These are phyloP conservation scores for Fistulinella prunicolor DNA, from an alignment of 768 basidiomycete genomes.

Conservation along the genomic window DNA sequence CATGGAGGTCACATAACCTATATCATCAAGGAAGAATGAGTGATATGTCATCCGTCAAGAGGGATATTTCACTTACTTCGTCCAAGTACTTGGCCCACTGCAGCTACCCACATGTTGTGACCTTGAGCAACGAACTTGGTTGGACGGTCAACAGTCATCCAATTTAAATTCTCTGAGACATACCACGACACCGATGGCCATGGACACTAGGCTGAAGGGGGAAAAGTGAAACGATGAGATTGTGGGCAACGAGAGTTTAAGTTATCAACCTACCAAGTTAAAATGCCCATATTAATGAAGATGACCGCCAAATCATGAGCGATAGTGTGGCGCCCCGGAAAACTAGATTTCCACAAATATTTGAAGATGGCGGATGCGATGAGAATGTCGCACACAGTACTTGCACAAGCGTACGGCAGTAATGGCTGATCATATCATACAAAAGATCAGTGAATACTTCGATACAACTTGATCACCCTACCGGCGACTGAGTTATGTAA, in stretches of 20 bases:
- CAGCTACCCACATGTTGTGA: not conserved
- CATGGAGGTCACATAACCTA: conserved; percentile 16
- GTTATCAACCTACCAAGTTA: conserved; percentile 10
- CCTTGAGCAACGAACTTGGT: conserved; percentile 9
- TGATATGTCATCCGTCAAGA: not conserved
- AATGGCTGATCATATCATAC: conserved; percentile 1
- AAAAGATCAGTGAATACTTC: not conserved
- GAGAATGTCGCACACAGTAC: not conserved
- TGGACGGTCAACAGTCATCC: not conserved
- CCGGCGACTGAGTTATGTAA: not conserved
- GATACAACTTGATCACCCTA: not conserved
- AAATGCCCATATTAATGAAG: conserved; percentile 11
- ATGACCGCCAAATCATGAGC: conserved; percentile 12
- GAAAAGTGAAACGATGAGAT: not conserved
- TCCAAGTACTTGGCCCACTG: conserved; percentile 2
- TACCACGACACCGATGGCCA: conserved; percentile 5
- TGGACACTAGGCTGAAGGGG: not conserved
- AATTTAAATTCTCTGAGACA: not conserved
- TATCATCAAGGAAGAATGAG: not conserved
- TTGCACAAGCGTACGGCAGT: not conserved
- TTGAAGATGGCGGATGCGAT: not conserved
- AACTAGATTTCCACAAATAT: not conserved
- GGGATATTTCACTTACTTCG: conserved; percentile 2
- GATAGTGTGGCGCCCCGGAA: not conserved
- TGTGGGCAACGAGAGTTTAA: not conserved